Conservation (phyloP, 2,329 filamentous ascomycete genomes). For the Tolypocladium guangdongense region DNA sequence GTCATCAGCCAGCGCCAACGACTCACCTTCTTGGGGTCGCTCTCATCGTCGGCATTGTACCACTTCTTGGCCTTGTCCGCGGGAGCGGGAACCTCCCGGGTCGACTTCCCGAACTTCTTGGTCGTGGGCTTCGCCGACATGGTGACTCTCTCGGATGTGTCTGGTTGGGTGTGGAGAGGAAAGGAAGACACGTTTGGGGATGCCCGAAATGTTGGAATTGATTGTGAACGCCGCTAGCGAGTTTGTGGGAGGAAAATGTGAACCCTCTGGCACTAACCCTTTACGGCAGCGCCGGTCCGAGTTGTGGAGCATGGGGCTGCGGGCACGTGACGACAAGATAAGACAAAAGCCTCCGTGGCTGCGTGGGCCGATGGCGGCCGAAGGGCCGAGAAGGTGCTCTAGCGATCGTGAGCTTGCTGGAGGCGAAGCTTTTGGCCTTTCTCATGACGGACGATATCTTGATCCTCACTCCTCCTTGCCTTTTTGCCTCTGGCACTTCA, state of each 20-base stretch:
- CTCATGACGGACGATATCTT: neutral
- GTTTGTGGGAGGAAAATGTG: slow-evolving; percentile 33
- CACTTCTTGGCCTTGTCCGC: slow-evolving; percentile 96
- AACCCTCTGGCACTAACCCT: slow-evolving; percentile 28
- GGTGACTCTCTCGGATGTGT: slow-evolving; percentile 40
- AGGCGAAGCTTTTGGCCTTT: neutral
- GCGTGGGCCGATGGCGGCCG: slow-evolving; percentile 11
- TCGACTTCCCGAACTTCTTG: slow-evolving; percentile 97
- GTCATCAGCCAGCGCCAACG: slow-evolving; percentile 13
- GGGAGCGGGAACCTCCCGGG: slow-evolving; percentile 78
- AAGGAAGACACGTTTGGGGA: slow-evolving; percentile 25
- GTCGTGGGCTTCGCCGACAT: slow-evolving; percentile 69
- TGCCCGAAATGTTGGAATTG: slow-evolving; percentile 30
- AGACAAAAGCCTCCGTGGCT: slow-evolving; percentile 7
- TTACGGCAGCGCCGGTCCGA: slow-evolving; percentile 11
- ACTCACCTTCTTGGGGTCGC: slow-evolving; percentile 90
- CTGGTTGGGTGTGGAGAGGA: slow-evolving; percentile 23
- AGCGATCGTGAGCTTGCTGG: slow-evolving; percentile 13
- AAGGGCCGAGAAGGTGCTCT: slow-evolving; percentile 30
- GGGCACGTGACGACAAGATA: slow-evolving; percentile 27
- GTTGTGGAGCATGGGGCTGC: slow-evolving; percentile 19
- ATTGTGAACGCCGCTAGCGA: slow-evolving; percentile 30
- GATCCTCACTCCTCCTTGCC: neutral
- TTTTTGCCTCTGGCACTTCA: neutral
- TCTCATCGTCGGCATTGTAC: slow-evolving; percentile 93